Percentiles rank a stretch among this genome's conserved stretches.
Conservation (phyloP, 2,329 filamentous ascomycete genomes). For the Lojkania enalia region DNA sequence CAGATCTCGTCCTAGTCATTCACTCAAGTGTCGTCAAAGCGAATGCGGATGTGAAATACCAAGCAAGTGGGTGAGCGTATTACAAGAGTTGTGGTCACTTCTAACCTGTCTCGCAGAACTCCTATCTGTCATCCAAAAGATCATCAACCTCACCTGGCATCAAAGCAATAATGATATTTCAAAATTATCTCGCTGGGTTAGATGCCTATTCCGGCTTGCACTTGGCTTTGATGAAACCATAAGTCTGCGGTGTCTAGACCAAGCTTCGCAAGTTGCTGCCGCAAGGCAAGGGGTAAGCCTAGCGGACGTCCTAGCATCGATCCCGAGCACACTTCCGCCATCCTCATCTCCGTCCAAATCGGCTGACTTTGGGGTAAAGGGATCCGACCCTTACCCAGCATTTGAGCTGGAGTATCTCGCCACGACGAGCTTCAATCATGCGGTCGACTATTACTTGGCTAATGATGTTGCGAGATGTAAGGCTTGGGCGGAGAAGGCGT, state of each 20-base stretch:
- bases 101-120: constrained; percentile 27
- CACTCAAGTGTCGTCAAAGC: constrained; percentile 42
- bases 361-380: constrained; percentile 30
- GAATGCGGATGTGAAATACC: constrained; percentile 32
- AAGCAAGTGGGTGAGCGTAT: constrained; percentile 27
- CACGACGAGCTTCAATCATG: constrained; percentile 63
- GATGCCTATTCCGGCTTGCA: constrained; percentile 73
- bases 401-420: constrained; percentile 79
- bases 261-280: constrained; percentile 53
- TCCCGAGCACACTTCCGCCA: constrained; percentile 14
- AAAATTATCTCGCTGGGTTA: constrained; percentile 74
- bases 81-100: not conserved
- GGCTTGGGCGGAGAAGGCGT: constrained; percentile 65
- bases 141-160: constrained; percentile 69
- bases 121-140: constrained; percentile 58
- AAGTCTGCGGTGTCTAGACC: constrained; percentile 65
- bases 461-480: constrained; percentile 60
- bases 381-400: constrained; percentile 60
- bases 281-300: constrained; percentile 32
- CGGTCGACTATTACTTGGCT: constrained; percentile 65
- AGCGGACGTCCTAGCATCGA: constrained; percentile 11
- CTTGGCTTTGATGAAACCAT: constrained; percentile 60
- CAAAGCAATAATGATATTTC: constrained; percentile 59
- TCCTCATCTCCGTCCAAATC: constrained; percentile 18
- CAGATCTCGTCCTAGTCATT: constrained; percentile 52